Evolutionary conservation across 805 yeast genomes (phyloP).

Genomic region (Metschnikowia cubensis): DNA sequence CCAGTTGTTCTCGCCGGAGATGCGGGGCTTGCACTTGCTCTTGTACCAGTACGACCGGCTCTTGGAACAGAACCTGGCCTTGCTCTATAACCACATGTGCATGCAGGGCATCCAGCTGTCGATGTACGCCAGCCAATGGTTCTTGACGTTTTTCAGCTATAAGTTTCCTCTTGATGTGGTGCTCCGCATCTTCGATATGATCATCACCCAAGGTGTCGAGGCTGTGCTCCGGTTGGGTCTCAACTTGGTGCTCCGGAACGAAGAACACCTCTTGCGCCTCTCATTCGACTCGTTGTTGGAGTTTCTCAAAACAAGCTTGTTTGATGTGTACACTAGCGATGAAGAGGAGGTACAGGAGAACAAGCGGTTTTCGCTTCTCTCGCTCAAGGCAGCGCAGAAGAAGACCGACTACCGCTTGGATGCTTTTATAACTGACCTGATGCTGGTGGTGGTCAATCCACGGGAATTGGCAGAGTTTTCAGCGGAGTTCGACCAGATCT

Average conservation of each 20-base stretch:
- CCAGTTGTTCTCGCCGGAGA: slow-evolving; percentile 74
- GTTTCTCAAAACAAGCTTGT: slow-evolving; percentile 74
- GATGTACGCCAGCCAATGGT: slow-evolving; percentile 99
- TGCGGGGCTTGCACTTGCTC: slow-evolving; percentile 87
- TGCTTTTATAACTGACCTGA: slow-evolving; percentile 73
- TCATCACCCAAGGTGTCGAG: slow-evolving; percentile 89
- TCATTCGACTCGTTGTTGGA: slow-evolving; percentile 74
- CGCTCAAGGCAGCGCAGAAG: slow-evolving; percentile 17
- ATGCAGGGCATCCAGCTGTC: slow-evolving; percentile 87
- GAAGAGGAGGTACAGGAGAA: slow-evolving; percentile 18
- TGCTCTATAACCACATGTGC: slow-evolving; percentile 65
- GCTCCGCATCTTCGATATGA: slow-evolving; percentile 78
- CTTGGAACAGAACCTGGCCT: slow-evolving; percentile 72
- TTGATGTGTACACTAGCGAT: slow-evolving; percentile 58
- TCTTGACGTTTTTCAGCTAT: slow-evolving; percentile 89
- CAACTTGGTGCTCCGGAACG: slow-evolving; percentile 70
- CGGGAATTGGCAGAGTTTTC: slow-evolving; percentile 65
- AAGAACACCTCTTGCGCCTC: slow-evolving; percentile 51
- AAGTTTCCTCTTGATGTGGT: slow-evolving; percentile 90
- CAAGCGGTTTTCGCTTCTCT: slow-evolving; percentile 20
- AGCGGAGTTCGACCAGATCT: slow-evolving; percentile 73
- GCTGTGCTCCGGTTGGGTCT: slow-evolving; percentile 80
- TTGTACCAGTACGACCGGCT: slow-evolving; percentile 89
- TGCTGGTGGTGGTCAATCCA: slow-evolving; percentile 70
- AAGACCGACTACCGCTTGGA: slow-evolving; percentile 47